Evolutionary conservation across 352 stramenopile species (phyloP).

Genomic region (Phytopythium helicoides): DNA sequence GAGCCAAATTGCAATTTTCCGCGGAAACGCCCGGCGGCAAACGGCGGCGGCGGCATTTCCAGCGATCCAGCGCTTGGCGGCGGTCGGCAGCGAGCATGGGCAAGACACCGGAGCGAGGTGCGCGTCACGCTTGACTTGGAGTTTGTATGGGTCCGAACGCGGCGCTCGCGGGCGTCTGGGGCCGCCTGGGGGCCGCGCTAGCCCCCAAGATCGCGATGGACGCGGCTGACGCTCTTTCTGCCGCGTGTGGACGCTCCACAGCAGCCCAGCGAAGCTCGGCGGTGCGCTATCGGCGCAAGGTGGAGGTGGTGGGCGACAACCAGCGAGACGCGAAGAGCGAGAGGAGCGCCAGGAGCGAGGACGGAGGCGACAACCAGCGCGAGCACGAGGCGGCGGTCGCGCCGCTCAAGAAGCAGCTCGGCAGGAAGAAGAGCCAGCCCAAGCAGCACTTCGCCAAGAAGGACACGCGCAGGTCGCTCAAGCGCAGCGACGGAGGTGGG

Average conservation of each 20-base stretch:
- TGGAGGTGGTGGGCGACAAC: constrained; percentile 20
- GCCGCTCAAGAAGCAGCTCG: constrained; percentile 1
- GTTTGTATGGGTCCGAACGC: neutral
- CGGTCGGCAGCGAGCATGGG: constrained; percentile 23
- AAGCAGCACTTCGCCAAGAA: constrained; percentile 9
- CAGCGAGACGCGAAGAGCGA: constrained; percentile 19
- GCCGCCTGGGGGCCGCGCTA: neutral
- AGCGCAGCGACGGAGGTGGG: neutral
- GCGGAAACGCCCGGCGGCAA: too few relatives aligned
- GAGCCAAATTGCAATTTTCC: too few relatives aligned
- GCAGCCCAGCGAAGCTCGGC: neutral
- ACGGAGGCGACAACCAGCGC: constrained; percentile 7
- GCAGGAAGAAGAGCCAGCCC: neutral
- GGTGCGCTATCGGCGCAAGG: constrained; percentile 59
- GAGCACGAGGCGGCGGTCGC: neutral
- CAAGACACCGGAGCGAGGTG: constrained; percentile 48
- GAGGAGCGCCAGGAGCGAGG: neutral
- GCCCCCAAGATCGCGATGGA: too few relatives aligned
- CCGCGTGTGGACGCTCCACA: too few relatives aligned
- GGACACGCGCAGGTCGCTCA: neutral
- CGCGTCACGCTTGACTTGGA: constrained; percentile 5
- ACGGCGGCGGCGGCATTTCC: too few relatives aligned
- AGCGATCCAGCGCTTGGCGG: too few relatives aligned
- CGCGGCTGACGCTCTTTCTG: too few relatives aligned
- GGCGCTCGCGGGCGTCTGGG: constrained; percentile 1